Percentiles rank a stretch among this genome's conserved stretches.
These are phyloP conservation scores for Debaryomyces nepalensis DNA, from an alignment of 1,139 yeast genomes.

Conservation along the genomic window DNA sequence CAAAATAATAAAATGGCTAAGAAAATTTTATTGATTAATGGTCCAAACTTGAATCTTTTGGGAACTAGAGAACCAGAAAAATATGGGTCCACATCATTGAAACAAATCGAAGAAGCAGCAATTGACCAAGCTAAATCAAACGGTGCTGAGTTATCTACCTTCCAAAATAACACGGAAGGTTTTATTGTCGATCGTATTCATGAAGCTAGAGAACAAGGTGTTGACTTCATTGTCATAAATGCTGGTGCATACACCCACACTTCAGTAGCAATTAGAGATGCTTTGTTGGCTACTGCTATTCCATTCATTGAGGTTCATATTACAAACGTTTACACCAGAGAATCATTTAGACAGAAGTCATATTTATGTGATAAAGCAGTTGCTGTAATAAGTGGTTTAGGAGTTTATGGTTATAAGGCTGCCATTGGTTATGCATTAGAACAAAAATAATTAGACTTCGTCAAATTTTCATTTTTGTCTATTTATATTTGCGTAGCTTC, in stretches of 20 bases:
- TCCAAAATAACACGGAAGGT: slow-evolving; percentile 54
- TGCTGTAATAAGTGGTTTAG: slow-evolving; percentile 53
- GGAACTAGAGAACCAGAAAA: slow-evolving; percentile 57
- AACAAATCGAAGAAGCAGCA: slow-evolving; percentile 47
- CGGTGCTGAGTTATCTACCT: slow-evolving; percentile 36
- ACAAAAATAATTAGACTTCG: not conserved
- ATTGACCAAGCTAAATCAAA: slow-evolving; percentile 37
- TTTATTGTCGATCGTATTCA: slow-evolving; percentile 51
- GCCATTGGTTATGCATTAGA: slow-evolving; percentile 47
- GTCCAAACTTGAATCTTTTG: slow-evolving; percentile 52
- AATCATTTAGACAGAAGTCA: slow-evolving; percentile 54
- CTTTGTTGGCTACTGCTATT: slow-evolving; percentile 49
- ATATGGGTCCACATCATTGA: slow-evolving; percentile 50
- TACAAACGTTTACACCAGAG: slow-evolving; percentile 55
- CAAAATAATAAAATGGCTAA: slow-evolving; percentile 33
- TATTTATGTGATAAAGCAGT: slow-evolving; percentile 53
- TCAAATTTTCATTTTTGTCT: no score
- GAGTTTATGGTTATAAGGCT: slow-evolving; percentile 54
- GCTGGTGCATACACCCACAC: slow-evolving; percentile 60
- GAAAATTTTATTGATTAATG: slow-evolving; percentile 49
- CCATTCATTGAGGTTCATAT: slow-evolving; percentile 55
- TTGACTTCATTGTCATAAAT: slow-evolving; percentile 48
- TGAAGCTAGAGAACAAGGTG: slow-evolving; percentile 45
- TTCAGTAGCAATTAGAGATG: slow-evolving; percentile 54
- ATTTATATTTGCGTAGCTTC: not conserved